phyloP scores from a whole-genome alignment of 257 asterid species.

The Oldenlandia corymbosa region DNA sequence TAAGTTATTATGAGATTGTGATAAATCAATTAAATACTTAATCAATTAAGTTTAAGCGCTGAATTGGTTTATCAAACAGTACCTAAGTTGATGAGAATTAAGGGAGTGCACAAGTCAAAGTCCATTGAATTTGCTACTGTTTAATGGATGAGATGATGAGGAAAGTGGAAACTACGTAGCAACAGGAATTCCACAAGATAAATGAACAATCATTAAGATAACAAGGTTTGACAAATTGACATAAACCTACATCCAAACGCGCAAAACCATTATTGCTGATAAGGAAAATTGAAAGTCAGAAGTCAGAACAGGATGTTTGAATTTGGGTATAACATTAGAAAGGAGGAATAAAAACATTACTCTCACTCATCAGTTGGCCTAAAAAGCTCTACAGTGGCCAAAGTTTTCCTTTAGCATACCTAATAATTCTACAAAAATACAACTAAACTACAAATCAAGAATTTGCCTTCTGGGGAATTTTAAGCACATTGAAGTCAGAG shows the following conservation, averaged over 20 bases:
- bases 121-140: neutral
- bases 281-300: too few relatives aligned
- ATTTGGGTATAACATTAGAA: neutral
- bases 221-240: too few relatives aligned
- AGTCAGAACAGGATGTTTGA: constrained; percentile 7
- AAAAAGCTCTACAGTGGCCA: neutral
- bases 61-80: too few relatives aligned
- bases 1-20: too few relatives aligned
- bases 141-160: neutral
- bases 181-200: neutral
- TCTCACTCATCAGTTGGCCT: constrained; percentile 1
- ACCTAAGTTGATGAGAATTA: neutral
- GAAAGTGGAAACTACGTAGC: neutral
- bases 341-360: too few relatives aligned
- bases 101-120: neutral
- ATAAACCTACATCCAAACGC: too few relatives aligned
- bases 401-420: neutral
- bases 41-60: too few relatives aligned
- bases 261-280: too few relatives aligned
- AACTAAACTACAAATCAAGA: constrained; percentile 5
- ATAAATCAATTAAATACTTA: too few relatives aligned
- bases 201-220: too few relatives aligned
- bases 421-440: neutral
- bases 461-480: neutral
- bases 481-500: constrained; percentile 29